Base-by-base conservation (phyloP, 805 yeast genomes). In the Ogataea polymorpha region DNA sequence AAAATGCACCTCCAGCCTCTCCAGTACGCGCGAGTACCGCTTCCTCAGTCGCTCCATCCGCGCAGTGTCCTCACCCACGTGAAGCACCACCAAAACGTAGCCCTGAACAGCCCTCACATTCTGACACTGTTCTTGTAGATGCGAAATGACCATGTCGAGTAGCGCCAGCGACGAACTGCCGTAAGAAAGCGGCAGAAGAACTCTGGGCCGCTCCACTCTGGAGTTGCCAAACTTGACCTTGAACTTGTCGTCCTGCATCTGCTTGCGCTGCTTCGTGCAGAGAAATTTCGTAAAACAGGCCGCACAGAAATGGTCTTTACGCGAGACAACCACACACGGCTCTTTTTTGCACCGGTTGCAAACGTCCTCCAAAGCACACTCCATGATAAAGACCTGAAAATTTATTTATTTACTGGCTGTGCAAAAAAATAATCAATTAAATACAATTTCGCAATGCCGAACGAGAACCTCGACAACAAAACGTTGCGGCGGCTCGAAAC, bases 191-290 rank as follows among this genome's bases (percentile, higher is more conserved):
- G 90, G 77, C 4, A 87, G 56, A 20, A 85, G 53, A 0, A 82
- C 72, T 23, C 63, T 72, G 13, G 74, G 78, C 2, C 58, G 46
- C 42, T 11, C 50, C 37, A 24, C 56, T 62, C 11, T 32, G 3
- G 44, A 37, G 13, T 66, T 65, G 11, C 77, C 78, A 52, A 67
- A 88, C 53, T 80, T 75, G 16, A 85, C 90, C 55, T 86, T 85
- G 64, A 75, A 89, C 40, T 71, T 76, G 11, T 85, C 89, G 48
- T 73, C 76, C 58, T 67, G 70, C 88, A 91, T 79, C 55, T 74
- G 84, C 55, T 83, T 85, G 46, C 96, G 71, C 61, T 86, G 89
- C 59, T 90, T 90, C 17, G 86, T 81, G 42, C 82, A 72, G 26
- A 90, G 70, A 57, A 87, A 90, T 44, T 80, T 72, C 15, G 74